Conservation (phyloP, 495 filamentous ascomycete species). For the Podospora australis region DNA sequence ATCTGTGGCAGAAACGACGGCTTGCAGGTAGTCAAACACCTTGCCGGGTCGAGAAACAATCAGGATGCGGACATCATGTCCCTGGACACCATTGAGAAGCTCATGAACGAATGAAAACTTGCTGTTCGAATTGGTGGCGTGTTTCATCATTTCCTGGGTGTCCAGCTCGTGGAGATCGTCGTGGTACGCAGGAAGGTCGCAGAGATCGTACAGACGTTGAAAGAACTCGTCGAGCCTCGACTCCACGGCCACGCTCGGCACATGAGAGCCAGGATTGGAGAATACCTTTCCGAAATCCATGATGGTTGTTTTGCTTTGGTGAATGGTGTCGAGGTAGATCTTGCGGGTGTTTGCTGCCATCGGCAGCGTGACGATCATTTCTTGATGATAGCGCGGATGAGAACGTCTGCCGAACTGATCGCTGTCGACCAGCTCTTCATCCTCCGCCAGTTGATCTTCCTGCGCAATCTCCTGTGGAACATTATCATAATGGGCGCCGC, state of each 20-base stretch:
- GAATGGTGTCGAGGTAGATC: conserved; percentile 34
- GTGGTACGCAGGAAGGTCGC: conserved; percentile 37
- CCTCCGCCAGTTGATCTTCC: too few species aligned
- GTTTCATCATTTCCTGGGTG: conserved; percentile 26
- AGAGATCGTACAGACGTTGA: conserved; percentile 31
- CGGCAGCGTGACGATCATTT: conserved; percentile 36
- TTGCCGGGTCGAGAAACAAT: conserved; percentile 35
- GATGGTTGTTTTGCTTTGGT: conserved; percentile 30
- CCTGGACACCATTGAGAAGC: conserved; percentile 27
- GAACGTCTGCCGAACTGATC: background rate
- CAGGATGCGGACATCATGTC: conserved; percentile 29
- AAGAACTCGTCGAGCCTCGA: conserved; percentile 34
- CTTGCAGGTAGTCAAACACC: conserved; percentile 33
- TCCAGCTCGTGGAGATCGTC: conserved; percentile 26
- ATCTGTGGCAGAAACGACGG: conserved; percentile 24
- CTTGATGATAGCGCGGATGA: conserved; percentile 3
- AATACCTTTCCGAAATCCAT: conserved; percentile 28
- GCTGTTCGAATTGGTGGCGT: conserved; percentile 34
- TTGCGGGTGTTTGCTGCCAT: conserved; percentile 31
- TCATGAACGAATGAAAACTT: conserved; percentile 44
- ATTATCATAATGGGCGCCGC: background rate
- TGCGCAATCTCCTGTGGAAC: too few species aligned
- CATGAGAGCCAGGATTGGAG: conserved; percentile 3
- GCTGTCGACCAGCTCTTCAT: background rate
- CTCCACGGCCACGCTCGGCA: conserved; percentile 22